A percentile compares a stretch with the other conserved stretches of the same genome.
phyloP scores from a whole-genome alignment of 257 asterid species.

The Solanum rostratum region DNA sequence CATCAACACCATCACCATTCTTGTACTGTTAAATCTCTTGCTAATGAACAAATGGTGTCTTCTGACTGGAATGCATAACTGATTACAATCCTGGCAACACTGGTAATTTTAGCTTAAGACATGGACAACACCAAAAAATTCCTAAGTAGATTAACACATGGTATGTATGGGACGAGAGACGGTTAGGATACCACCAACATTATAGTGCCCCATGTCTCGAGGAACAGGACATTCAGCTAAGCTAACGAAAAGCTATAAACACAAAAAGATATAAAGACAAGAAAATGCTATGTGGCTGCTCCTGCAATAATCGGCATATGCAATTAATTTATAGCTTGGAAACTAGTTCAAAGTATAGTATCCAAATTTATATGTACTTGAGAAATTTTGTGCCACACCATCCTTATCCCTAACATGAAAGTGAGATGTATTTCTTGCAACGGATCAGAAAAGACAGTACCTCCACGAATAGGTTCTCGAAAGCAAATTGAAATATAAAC shows the following conservation, averaged over 20 bases:
- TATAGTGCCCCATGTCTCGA: background rate
- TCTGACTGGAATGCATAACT: background rate
- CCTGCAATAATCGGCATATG: background rate
- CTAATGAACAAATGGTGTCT: background rate
- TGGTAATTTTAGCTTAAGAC: background rate
- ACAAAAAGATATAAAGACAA: background rate
- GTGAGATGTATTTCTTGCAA: background rate
- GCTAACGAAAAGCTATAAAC: background rate
- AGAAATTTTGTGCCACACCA: background rate
- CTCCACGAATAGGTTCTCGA: background rate
- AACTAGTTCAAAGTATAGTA: background rate
- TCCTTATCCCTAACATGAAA: background rate
- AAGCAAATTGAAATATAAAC: background rate
- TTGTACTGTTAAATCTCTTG: background rate
- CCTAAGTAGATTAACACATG: background rate
- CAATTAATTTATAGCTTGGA: background rate
- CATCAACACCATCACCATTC: background rate
- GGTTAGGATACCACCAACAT: background rate
- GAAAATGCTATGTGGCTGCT: background rate
- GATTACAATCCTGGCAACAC: background rate
- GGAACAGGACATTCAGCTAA: background rate
- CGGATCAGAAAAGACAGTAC: background rate
- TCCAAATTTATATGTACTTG: background rate
- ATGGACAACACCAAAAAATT: background rate
- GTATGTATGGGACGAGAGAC: background rate